Conservation (phyloP, 2,329 filamentous ascomycete genomes). For the Penicillium griseofulvum region DNA sequence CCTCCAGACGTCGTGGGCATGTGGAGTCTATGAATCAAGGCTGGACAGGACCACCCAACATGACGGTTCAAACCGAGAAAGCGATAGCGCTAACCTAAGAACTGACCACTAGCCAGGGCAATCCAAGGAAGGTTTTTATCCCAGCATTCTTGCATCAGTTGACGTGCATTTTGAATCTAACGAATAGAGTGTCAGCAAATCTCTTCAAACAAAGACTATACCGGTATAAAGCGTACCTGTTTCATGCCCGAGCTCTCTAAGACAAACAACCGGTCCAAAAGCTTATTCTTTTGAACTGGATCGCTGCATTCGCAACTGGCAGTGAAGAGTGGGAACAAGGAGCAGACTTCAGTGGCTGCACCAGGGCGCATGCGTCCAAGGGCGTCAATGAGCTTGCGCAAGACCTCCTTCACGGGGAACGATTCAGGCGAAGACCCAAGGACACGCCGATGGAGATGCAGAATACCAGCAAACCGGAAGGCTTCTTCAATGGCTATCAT, state of each 20-base stretch:
- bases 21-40: not conserved
- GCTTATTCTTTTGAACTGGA: constrained; percentile 54
- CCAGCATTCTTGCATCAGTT: constrained; percentile 43
- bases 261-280: constrained; percentile 64
- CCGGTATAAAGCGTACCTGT: constrained; percentile 54
- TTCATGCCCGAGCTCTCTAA: constrained; percentile 74
- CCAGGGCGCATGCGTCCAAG: constrained; percentile 63
- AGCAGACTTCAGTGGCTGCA: constrained; percentile 69
- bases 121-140: constrained; percentile 39
- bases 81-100: constrained; percentile 31
- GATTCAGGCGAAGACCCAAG: constrained; percentile 60
- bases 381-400: constrained; percentile 62
- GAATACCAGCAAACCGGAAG: constrained; percentile 74
- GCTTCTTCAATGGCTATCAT: constrained; percentile 69
- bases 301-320: constrained; percentile 71
- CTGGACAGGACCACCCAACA: not conserved
- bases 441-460: constrained; percentile 73
- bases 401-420: constrained; percentile 60
- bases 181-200: not conserved
- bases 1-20: not conserved
- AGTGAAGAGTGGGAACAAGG: constrained; percentile 79
- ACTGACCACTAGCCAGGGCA: constrained; percentile 40
- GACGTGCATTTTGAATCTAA: constrained; percentile 42
- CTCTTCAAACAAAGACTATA: no score
- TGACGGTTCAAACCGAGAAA: not conserved